Evolutionary conservation across 1,284 basidiomycete species (phyloP).

Genomic region (Phellopilus nigrolimitatus): DNA sequence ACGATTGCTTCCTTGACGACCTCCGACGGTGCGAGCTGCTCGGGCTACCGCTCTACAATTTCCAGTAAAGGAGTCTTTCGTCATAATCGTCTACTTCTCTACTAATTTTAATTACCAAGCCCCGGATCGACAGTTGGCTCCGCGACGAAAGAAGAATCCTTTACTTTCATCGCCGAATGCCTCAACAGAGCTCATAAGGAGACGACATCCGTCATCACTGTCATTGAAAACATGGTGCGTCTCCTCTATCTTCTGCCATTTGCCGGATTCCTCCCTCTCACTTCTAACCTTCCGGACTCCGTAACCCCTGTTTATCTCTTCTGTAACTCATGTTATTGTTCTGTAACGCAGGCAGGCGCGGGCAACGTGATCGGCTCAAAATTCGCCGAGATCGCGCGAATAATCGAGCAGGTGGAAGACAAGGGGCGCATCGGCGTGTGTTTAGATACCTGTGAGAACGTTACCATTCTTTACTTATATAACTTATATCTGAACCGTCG

Average conservation of each 20-base stretch:
- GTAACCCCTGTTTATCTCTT: too few species aligned
- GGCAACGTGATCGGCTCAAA: slow-evolving; percentile 76
- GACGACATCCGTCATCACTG: slow-evolving; percentile 57
- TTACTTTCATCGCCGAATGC: slow-evolving; percentile 64
- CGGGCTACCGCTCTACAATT: slow-evolving; percentile 75
- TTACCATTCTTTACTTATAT: neutral
- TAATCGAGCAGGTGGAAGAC: slow-evolving; percentile 71
- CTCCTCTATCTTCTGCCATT: neutral
- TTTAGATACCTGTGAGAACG: slow-evolving; percentile 72
- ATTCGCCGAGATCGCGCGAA: slow-evolving; percentile 63
- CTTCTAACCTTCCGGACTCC: too few species aligned
- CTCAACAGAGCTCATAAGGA: slow-evolving; percentile 75
- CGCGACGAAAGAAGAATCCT: slow-evolving; percentile 56
- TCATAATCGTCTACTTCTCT: neutral
- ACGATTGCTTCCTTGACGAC: slow-evolving; percentile 81
- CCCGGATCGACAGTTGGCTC: slow-evolving; percentile 78
- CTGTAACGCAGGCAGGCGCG: slow-evolving; percentile 68
- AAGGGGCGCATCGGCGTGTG: slow-evolving; percentile 78
- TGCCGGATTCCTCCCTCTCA: too few species aligned
- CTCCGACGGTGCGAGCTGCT: slow-evolving; percentile 76
- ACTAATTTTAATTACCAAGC: slow-evolving; percentile 34
- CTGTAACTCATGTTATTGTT: neutral
- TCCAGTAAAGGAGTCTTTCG: slow-evolving; percentile 58
- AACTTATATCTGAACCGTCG: too few species aligned
- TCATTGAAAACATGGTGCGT: slow-evolving; percentile 83